Conservation (phyloP, 805 yeast species). For the Cyberlindnera petersonii region DNA sequence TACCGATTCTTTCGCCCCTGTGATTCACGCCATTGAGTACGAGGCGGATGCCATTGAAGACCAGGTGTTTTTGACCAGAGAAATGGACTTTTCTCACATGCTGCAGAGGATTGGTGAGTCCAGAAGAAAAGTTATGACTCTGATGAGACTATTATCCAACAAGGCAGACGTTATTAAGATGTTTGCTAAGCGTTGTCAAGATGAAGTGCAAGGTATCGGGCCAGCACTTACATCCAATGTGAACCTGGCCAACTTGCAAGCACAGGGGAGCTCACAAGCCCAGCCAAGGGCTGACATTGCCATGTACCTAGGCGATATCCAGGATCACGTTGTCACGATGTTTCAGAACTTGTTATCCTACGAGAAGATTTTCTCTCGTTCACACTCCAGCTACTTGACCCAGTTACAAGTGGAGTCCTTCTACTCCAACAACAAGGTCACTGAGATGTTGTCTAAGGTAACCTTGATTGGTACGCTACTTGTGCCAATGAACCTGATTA, state of each 20-base stretch:
- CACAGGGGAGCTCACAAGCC: constrained; percentile 27
- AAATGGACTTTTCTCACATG: constrained; percentile 72
- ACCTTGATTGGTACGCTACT: constrained; percentile 87
- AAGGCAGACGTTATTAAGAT: constrained; percentile 95
- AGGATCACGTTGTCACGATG: constrained; percentile 96
- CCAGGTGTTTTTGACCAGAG: constrained; percentile 78
- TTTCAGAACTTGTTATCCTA: constrained; percentile 83
- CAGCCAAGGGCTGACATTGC: constrained; percentile 91
- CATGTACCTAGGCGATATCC: constrained; percentile 89
- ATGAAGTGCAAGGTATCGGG: constrained; percentile 43
- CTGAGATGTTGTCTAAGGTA: constrained; percentile 83
- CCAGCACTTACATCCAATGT: constrained; percentile 38
- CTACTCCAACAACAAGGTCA: constrained; percentile 77
- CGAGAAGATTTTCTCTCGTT: constrained; percentile 88
- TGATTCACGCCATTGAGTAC: constrained; percentile 68
- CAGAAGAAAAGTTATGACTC: constrained; percentile 86
- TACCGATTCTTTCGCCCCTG: constrained; percentile 82
- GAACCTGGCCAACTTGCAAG: constrained; percentile 34
- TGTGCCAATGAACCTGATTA: constrained; percentile 83
- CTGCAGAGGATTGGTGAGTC: constrained; percentile 82
- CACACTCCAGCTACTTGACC: constrained; percentile 89
- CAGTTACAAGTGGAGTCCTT: constrained; percentile 92
- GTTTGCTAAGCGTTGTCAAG: constrained; percentile 94
- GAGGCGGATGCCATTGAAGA: constrained; percentile 79
- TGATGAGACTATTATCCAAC: constrained; percentile 84